A percentile compares a stretch with the other conserved stretches of the same genome.
Conservation (phyloP, 2,329 filamentous ascomycete genomes). For the Stachybotrys elegans region DNA sequence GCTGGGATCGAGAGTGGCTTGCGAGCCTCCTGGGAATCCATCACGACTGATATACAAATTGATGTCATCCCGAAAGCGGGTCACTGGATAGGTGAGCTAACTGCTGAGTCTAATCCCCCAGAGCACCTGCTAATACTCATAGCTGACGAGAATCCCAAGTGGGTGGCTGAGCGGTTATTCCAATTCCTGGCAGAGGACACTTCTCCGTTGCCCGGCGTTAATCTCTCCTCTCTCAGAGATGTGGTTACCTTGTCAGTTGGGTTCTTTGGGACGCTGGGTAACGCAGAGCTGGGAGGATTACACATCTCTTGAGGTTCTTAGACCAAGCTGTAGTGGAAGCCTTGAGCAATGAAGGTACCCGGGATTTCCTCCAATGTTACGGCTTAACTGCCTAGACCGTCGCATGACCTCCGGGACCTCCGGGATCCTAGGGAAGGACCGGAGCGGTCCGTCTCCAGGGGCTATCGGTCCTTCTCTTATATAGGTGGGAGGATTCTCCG, state of each 20-base stretch:
- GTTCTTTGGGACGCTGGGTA: conserved; percentile 9
- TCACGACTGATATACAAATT: conserved; percentile 10
- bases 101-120: neutral
- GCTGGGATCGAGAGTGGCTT: conserved; percentile 9
- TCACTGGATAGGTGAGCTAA: conserved; percentile 19
- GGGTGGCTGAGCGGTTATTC: conserved; percentile 13
- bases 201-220: neutral
- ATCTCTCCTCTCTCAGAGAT: conserved; percentile 14
- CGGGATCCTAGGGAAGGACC: too few relatives aligned
- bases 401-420: too few relatives aligned
- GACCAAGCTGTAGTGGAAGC: too few relatives aligned
- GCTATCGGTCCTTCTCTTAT: too few relatives aligned
- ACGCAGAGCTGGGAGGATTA: neutral
- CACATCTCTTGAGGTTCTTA: neutral
- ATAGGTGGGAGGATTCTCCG: too few relatives aligned
- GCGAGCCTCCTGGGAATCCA: conserved; percentile 1
- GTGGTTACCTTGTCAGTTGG: conserved; percentile 14
- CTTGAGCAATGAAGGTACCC: too few relatives aligned
- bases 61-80: conserved; percentile 20
- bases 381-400: too few relatives aligned
- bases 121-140: accelerated
- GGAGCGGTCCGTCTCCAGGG: too few relatives aligned
- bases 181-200: conserved; percentile 13
- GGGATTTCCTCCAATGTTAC: too few relatives aligned
- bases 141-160: conserved; percentile 20